These are phyloP conservation scores for Pseudonectria buxi DNA, from an alignment of 2,329 filamentous ascomycete species.

Conservation along the genomic window DNA sequence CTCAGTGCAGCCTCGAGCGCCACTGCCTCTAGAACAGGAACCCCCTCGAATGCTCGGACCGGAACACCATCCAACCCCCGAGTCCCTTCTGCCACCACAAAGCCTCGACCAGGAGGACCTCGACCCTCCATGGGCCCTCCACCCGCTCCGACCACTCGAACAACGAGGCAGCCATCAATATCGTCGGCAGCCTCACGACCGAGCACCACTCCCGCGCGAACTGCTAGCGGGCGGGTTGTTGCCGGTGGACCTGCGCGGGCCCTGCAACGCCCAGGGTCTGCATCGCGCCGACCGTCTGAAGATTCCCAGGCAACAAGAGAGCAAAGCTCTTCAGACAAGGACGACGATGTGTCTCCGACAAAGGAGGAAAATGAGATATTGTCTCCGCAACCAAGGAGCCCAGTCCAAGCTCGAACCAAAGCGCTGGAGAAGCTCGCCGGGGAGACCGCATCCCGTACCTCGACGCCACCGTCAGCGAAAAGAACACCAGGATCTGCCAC, in stretches of 20 bases:
- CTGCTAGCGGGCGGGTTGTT: conserved; percentile 36
- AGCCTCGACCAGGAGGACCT: conserved; percentile 46
- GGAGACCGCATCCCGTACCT: conserved; percentile 22
- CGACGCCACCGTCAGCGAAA: conserved; percentile 26
- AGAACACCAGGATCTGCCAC: conserved; percentile 23
- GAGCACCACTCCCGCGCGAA: conserved; percentile 27
- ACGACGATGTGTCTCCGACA: conserved; percentile 34
- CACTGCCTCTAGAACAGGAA: conserved; percentile 56
- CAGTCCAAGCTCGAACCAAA: conserved; percentile 42
- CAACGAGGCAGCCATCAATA: conserved; percentile 37
- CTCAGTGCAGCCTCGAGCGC: conserved; percentile 50
- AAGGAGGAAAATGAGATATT: conserved; percentile 46
- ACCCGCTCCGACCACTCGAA: conserved; percentile 37
- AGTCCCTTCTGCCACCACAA: conserved; percentile 37
- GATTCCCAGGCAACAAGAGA: conserved; percentile 40
- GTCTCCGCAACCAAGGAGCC: conserved; percentile 44
- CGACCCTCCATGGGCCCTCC: conserved; percentile 66
- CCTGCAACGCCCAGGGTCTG: conserved; percentile 30
- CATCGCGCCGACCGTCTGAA: conserved; percentile 38
- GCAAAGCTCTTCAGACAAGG: conserved; percentile 29
- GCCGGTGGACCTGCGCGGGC: conserved; percentile 27
- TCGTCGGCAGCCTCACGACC: conserved; percentile 33
- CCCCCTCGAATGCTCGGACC: conserved; percentile 54
- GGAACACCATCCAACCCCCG: conserved; percentile 55
- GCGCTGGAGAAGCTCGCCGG: conserved; percentile 46